Conservation (phyloP, 768 basidiomycete species). For the Termitomyces sp. region DNA sequence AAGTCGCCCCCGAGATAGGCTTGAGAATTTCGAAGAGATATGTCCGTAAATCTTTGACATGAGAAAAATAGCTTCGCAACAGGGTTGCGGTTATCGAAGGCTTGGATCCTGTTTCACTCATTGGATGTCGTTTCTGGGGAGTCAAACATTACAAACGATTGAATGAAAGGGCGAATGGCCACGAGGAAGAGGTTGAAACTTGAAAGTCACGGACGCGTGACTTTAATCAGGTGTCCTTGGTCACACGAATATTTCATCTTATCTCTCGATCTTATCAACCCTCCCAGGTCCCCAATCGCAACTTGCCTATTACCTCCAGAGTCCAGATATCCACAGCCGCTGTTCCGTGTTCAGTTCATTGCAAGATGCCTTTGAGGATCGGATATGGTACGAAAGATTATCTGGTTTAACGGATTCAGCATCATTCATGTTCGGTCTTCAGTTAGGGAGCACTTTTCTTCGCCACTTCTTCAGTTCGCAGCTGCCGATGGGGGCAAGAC, state of each 20-base stretch:
- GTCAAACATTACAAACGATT: not conserved
- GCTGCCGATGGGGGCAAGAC: conserved; percentile 64
- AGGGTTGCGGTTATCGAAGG: conserved; percentile 22
- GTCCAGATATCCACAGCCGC: not conserved
- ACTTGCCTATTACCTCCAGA: conserved; percentile 3
- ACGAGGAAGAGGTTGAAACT: no score
- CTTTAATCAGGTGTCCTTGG: not conserved
- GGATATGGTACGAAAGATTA: conserved; percentile 38
- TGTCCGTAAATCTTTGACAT: conserved; percentile 32
- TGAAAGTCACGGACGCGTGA: conserved; percentile 14
- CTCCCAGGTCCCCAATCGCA: no score
- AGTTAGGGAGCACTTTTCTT: conserved; percentile 90
- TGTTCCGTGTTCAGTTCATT: not conserved
- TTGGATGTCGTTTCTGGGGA: not conserved
- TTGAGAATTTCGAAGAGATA: conserved; percentile 39
- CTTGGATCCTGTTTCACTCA: not conserved
- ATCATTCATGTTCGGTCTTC: not conserved
- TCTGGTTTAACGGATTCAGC: not conserved
- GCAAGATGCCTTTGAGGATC: conserved; percentile 35
- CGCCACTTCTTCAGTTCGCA: conserved; percentile 85
- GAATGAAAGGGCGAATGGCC: no score
- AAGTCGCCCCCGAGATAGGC: not conserved
- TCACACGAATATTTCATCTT: not conserved
- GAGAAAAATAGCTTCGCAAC: conserved; percentile 40
- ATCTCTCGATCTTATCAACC: conserved; percentile 9